Percentiles rank a stretch among this genome's conserved stretches.
Conservation (phyloP, 768 basidiomycete genomes). For the Rhodotorula graminis region DNA sequence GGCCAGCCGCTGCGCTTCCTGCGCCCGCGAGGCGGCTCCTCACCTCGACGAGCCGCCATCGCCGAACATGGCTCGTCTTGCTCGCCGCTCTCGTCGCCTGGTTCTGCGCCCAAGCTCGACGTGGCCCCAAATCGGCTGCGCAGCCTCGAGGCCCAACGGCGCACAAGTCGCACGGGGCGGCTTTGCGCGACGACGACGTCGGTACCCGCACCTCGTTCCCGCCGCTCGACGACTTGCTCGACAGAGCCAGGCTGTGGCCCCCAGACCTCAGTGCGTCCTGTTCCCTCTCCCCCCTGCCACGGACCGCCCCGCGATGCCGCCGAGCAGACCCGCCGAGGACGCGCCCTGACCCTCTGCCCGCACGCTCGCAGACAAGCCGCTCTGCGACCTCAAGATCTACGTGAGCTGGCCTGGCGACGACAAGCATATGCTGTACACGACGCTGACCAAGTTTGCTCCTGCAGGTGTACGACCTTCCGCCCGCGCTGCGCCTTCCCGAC, state of each 20-base stretch:
- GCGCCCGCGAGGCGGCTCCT: background rate
- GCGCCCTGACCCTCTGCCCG: background rate
- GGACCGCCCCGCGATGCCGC: too few relatives aligned
- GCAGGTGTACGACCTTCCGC: slow-evolving; percentile 30
- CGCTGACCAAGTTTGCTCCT: background rate
- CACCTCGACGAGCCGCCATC: background rate
- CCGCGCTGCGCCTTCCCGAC: slow-evolving; percentile 6
- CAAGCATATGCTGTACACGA: fast-evolving
- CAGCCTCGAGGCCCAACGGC: background rate
- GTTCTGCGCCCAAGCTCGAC: background rate
- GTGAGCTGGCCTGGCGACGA: background rate
- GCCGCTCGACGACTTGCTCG: slow-evolving; percentile 8
- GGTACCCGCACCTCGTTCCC: background rate
- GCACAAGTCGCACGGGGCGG: too few relatives aligned
- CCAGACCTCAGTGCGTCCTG: slow-evolving; percentile 12
- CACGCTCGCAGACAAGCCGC: slow-evolving; percentile 10
- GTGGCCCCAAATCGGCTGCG: background rate
- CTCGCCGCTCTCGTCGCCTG: background rate
- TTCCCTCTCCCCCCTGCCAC: background rate
- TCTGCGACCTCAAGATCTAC: slow-evolving; percentile 25
- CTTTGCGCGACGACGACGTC: background rate
- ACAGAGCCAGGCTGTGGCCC: slow-evolving; percentile 25
- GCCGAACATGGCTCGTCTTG: background rate
- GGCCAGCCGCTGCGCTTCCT: background rate
- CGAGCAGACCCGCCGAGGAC: background rate